Evolutionary conservation across 306 rosid genomes (phyloP).

Genomic region (Fragaria ananassa): DNA sequence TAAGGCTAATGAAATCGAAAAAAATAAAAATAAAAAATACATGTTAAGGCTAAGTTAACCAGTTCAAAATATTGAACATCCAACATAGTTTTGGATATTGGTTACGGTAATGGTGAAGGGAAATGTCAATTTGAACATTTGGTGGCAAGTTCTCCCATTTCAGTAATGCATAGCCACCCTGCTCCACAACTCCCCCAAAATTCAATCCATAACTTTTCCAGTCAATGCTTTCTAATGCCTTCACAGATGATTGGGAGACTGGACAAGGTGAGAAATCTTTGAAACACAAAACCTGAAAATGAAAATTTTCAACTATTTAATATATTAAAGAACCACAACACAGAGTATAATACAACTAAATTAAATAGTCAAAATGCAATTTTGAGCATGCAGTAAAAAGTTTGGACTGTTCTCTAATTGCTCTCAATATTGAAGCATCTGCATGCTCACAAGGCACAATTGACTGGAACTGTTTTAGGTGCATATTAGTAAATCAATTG

Average conservation of each 20-base stretch:
- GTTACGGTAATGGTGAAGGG: constrained; percentile 61
- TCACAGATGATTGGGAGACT: constrained; percentile 48
- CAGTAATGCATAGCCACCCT: constrained; percentile 49
- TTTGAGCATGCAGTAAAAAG: neutral
- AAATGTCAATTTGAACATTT: constrained; percentile 60
- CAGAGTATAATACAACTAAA: neutral
- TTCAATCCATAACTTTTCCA: constrained; percentile 82
- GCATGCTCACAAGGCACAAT: constrained; percentile 7
- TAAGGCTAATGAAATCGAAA: too few species aligned
- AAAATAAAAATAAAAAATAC: neutral
- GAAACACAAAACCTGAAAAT: constrained; percentile 66
- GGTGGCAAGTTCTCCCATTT: constrained; percentile 69
- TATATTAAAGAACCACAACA: too few species aligned
- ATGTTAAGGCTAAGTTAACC: neutral
- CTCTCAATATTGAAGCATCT: neutral
- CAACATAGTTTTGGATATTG: constrained; percentile 46
- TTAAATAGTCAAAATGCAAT: neutral
- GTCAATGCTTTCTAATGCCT: constrained; percentile 62
- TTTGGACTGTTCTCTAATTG: neutral
- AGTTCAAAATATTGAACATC: neutral
- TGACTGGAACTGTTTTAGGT: neutral
- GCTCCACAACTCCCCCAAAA: constrained; percentile 43
- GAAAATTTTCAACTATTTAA: constrained; percentile 11
- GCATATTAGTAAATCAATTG: neutral
- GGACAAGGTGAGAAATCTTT: constrained; percentile 61